Base-by-base conservation (phyloP, 2,329 filamentous ascomycete species). In the Aspergillus caelatus region DNA sequence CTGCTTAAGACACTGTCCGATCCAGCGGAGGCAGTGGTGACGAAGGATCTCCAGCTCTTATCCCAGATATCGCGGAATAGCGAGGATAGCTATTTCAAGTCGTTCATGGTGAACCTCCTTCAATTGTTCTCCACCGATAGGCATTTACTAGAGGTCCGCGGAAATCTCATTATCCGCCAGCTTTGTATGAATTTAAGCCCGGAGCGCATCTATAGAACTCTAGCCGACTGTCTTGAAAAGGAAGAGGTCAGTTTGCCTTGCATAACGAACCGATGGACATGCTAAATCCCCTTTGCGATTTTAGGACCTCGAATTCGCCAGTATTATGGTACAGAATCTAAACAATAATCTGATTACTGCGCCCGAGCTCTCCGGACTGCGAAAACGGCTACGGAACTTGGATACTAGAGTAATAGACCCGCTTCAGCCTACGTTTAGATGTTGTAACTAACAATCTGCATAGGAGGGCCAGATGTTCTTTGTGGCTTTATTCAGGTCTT, bases 321-420 rank as follows among this genome's bases (percentile, higher is more conserved):
- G 94, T 75, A 98, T 99, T 71, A 99, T 99, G 95, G 93, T 99
- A 34, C 95, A 99, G 77, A 98, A 98, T 72, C 84, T 99, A 58
- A 99, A 99, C 81, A 99, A 99, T 78, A 99, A 99, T 72, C 88
- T 99, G 60, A 97, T 99, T 68, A 99, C 96, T 1, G 95, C 96
- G 0, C 95, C 96, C 0, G 94, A 99, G 78, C 83, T 99, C 34
- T 89, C 92, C 1, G 96, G 98, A 70, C 84, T 99, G 66, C 88
- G 95, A 53, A 97, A 97, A 77, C 85, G 95, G 50, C 82, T 99
- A 57, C 86, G 95, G 39, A 99, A 97, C 71, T 83, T 97, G 1
- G 95, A 99, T 76, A 93, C 90, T 11, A 94, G 89, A 80, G 90
- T 91, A 80, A 64, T 3, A 30, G 10, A 11, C 67, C n/a, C n/a